Evolutionary conservation across 164 flowering plant genomes (phyloP), one percentile per base, ranked within the genome.

Genomic region (Cinnamomum micranthum): DNA sequence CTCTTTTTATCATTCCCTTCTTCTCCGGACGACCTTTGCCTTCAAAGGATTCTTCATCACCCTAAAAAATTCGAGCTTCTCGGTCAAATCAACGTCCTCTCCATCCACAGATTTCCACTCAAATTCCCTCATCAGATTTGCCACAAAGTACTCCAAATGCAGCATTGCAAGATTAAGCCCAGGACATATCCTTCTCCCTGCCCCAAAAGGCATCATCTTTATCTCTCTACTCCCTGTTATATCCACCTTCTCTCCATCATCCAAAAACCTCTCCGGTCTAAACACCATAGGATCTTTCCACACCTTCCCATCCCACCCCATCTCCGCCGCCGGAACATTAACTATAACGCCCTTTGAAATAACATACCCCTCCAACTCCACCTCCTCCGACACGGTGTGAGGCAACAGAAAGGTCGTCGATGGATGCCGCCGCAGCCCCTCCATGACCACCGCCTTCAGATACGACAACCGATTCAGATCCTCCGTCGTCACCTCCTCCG

Each of bases 161-260:
- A 78, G 68, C 77, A 78, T 65, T 4, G 83, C 83, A 4, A 78
- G 31, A 4, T 66, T 74, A 41, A n/a, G 11, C 12, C 71, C 83
- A 15, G 83, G 83, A 27, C 81, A 78, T 0, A 81, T 81, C 77
- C 83, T 78, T 58, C 83, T 75, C 47, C 83, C 83, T 1, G 69
- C 89, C 11, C 87, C 89, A 62, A 87, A 87, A 0, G 87, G 85
- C 85, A 87, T 83, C 89, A 87, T 85, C 78, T 85, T 87, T 3
- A 87, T 82, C 79, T 81, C 89, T 60, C 65, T 82, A 33, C 75
- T 82, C 15, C 89, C 86, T 0, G 82, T 83, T 12, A 85, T 59
- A 41, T 85, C 89, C 15, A 17, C 71, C 12, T 17, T 80, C 50
- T 22, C 80, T 24, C 67, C 72, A 0, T 65, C 71, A 9, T 15